Base-by-base conservation (phyloP, 768 basidiomycete genomes). In the Arthromyces matolae region DNA sequence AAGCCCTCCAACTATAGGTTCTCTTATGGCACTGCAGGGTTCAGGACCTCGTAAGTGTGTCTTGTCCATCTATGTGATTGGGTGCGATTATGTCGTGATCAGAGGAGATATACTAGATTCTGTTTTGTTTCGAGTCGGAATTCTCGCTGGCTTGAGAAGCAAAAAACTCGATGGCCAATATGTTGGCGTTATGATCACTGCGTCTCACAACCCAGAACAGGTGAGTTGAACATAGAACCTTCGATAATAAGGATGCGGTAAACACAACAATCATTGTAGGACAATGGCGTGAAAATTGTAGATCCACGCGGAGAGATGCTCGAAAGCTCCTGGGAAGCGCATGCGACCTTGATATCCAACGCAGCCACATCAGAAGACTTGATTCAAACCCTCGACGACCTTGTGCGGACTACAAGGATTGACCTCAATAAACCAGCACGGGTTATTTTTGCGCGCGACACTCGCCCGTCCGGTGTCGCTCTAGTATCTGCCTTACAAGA, bases 271-370 rank as follows among this genome's bases (percentile, higher is more conserved):
- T n/a, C n/a, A n/a, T 24, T 16, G 18, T 60, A 96, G 93, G 96
- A 99, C 65, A 99, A 99, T 64, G 96, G 96, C 23, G 96, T 97
- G 54, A 99, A 99, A 69, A 80, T 99, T 31, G 93, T 99, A 31
- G 96, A 99, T 70, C 92, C 96, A 18, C 84, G 81, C 12, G 96
- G 96, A 18, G 95, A 99, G 66, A 99, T 99, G 96, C 78, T 99
- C 8, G 89, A 96, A 62, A 72, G 86, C 2, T 77, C 88, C 31
- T 99, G 96, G 96, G 96, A 99, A 65, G 61, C 62, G 1, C 81
- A 94, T 64, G 93, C 94, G 5, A 95, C 96, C 8, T 67, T 69
- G 6, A 70, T 99, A 12, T 88, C 95, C 47, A 98, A 98, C 63
- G 89, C 90, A 23, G 55, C 78, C 5, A 82, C 82, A 19, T 80